phyloP scores from a whole-genome alignment of 2,329 filamentous ascomycete species.

The Shiraia bambusicola region DNA sequence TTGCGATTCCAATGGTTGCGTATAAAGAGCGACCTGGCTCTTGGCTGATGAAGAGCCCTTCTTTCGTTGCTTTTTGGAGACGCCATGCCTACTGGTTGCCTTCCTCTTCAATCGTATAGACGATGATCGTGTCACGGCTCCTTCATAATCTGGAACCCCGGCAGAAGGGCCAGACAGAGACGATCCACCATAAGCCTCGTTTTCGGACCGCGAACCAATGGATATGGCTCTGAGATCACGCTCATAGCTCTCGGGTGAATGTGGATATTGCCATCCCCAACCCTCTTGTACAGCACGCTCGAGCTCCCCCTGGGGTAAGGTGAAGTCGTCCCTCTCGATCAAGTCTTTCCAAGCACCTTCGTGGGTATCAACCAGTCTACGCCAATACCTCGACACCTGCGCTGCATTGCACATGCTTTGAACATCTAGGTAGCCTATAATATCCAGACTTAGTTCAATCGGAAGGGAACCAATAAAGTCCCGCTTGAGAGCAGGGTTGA shows the following conservation, averaged over 20 bases:
- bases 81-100: slow-evolving; percentile 38
- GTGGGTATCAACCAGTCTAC: slow-evolving; percentile 84
- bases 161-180: slow-evolving; percentile 22
- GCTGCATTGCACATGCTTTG: slow-evolving; percentile 86
- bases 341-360: slow-evolving; percentile 95
- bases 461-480: slow-evolving; percentile 87
- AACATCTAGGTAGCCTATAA: slow-evolving; percentile 82
- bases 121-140: slow-evolving; percentile 31
- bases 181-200: slow-evolving; percentile 33
- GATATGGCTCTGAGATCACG: slow-evolving; percentile 69
- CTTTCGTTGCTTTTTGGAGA: slow-evolving; percentile 58
- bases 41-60: slow-evolving; percentile 53
- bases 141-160: slow-evolving; percentile 27
- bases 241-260: slow-evolving; percentile 73
- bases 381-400: slow-evolving; percentile 93
- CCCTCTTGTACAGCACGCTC: slow-evolving; percentile 84
- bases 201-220: slow-evolving; percentile 42
- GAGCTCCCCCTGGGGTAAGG: slow-evolving; percentile 76
- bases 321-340: slow-evolving; percentile 80
- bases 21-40: slow-evolving; percentile 48
- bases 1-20: slow-evolving; percentile 54
- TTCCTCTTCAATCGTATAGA: slow-evolving; percentile 45
- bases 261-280: slow-evolving; percentile 96
- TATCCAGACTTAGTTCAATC: slow-evolving; percentile 80
- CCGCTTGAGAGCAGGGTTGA: slow-evolving; percentile 92